Base-by-base conservation (phyloP, 352 stramenopile species). In the Globisporangium paroecandrum region DNA sequence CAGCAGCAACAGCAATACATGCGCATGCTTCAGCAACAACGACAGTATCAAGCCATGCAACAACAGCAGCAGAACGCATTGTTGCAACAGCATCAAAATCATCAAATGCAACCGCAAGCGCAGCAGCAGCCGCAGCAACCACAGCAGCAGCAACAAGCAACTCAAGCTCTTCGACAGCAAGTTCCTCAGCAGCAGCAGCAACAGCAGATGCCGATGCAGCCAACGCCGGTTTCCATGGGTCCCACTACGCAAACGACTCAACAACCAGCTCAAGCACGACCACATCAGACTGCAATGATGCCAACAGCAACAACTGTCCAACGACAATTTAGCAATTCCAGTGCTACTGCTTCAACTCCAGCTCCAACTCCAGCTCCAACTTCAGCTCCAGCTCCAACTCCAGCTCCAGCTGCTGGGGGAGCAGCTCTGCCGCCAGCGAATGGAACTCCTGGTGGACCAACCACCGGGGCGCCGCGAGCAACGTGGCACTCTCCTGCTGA, bases 1-100 rank as follows among this genome's bases (percentile, higher is more conserved):
- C 85, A 94, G 59, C 85, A 32, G 3, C 27, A 93, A 64, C 87
- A 95, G 69, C 82, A 93, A 32, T 93, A 93, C 72, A 78, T 92
- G 70, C 81, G 86, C 10, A 89, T 84, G 77, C 64, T 88, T 18
- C 79, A 88, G 63, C 79, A 83, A 56, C 79, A 81, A 53, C 71
- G 70, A 25, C 69, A 77, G 20, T 68, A 81, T 24, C 69, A 69
- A 24, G 69, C 70, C 27, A 75, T 85, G 56, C 79, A 86, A 69
- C 79, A 77, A 18, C 71, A 84, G n/a, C 71, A 84, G 36, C 55
- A 61, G 24, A 77, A 81, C 15, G 62, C 49, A 5, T 67, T 77
- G 24, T 77, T 77, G 66, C 75, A 84, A 61, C 78, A 83, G 72
- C 77, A 65, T 18, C 71, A 78, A 22, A 57, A 64, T 54, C 68